Evolutionary conservation across 352 stramenopile genomes (phyloP).

Genomic region (Thalassiosira oceanica): DNA sequence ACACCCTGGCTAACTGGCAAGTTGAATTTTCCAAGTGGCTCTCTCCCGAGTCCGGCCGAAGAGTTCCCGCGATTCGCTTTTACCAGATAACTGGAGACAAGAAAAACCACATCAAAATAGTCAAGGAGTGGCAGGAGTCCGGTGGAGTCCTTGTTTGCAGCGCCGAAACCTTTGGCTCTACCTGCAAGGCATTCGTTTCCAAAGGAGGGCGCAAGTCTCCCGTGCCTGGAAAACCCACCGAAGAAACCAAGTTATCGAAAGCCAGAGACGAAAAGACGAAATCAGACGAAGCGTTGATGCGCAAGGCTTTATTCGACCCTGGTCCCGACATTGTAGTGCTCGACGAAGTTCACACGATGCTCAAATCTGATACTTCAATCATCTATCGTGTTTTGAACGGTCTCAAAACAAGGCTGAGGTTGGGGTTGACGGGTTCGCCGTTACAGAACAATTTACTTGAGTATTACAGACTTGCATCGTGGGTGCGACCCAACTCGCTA

Average conservation of each 20-base stretch:
- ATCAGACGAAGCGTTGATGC: slow-evolving; percentile 22
- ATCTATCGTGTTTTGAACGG: slow-evolving; percentile 57
- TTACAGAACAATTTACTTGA: slow-evolving; percentile 74
- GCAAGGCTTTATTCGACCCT: slow-evolving; percentile 47
- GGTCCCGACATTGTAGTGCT: slow-evolving; percentile 73
- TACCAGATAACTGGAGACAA: slow-evolving; percentile 23
- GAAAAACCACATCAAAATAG: slow-evolving; percentile 16
- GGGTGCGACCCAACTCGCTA: slow-evolving; percentile 55
- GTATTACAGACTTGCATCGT: slow-evolving; percentile 70
- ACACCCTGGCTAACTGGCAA: slow-evolving; percentile 63
- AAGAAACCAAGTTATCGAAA: slow-evolving; percentile 6
- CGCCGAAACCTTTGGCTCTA: slow-evolving; percentile 30
- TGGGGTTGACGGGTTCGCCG: slow-evolving; percentile 77
- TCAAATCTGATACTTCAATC: slow-evolving; percentile 63
- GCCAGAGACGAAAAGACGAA: not conserved
- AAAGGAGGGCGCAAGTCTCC: not conserved
- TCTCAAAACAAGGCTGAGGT: slow-evolving; percentile 62
- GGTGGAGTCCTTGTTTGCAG: slow-evolving; percentile 54
- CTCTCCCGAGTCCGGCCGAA: slow-evolving; percentile 21
- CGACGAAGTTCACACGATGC: slow-evolving; percentile 80
- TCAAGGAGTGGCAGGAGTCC: slow-evolving; percentile 51
- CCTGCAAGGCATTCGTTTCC: slow-evolving; percentile 35
- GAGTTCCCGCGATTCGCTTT: slow-evolving; percentile 39
- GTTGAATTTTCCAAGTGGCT: slow-evolving; percentile 74
- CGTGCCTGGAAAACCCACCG: not conserved